Base-by-base conservation (phyloP, 1,284 basidiomycete species). In the Tilletia setariae region DNA sequence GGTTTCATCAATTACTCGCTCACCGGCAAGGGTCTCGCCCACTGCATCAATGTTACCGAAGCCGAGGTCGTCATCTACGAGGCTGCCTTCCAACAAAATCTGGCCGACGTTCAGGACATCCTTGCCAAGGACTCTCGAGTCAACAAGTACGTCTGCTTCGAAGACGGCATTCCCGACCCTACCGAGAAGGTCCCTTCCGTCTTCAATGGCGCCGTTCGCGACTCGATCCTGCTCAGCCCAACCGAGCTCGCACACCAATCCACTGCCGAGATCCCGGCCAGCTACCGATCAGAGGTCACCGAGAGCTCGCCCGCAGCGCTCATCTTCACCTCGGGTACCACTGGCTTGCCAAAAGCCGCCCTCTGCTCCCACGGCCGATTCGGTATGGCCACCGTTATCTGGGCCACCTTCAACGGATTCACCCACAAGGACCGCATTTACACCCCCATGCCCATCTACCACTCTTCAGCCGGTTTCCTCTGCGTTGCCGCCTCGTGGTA, bases 1-100 rank as follows among this genome's bases (percentile, higher is more conserved):
- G 82, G 79, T 0, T 82, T 83, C 70, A 81, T 83, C 74, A 83
- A 83, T 74, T 78, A 77, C 72, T 78, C 77, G 63, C 71, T 83
- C 28, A 79, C 78, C 9, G 81, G 72, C 53, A 69, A 72, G 15
- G 76, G 77, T 4, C 70, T 83, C 23, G 61, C 72, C 21, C 82
- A 83, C 71, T 83, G 82, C 74, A 73, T 83, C 67, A 53, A 65
- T 0, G 74, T 82, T 42, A 74, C 79, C 9, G 53, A 67, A 2
- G 80, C 80, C 16, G 69, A 68, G 21, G 59, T 81, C 19, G 68
- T 83, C 61, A 67, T 83, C 53, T 83, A 69, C 69, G 82, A 83
- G 64, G 74, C 79, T 0, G 76, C 74, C 49, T 72, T 82, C 59
- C 73, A 81, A 23, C 53, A 67, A 0, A 59, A 72, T 19, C 70